Evolutionary conservation across 2,329 filamentous ascomycete genomes (phyloP), one percentile per base, ranked within the genome.

Genomic region (Colletotrichum nymphaeae): DNA sequence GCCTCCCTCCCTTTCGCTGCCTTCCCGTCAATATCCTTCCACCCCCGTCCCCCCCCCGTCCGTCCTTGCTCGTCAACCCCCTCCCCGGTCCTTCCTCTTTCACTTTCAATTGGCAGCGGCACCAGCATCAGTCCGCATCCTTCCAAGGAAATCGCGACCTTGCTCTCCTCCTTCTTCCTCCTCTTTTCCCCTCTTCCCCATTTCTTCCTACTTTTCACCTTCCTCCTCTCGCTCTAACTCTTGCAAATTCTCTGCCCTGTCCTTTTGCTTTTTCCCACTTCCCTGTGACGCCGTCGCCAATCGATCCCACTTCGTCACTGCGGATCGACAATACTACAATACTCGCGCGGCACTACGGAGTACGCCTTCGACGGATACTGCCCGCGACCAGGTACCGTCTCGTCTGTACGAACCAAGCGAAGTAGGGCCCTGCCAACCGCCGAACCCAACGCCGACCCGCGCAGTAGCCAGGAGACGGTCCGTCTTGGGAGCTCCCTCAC

Each of bases 101-200:
- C 60, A 52, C 24, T 63, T 53, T 53, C 60, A 52, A 53, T 35
- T 52, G 30, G 24, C n/a, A 63, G 28, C 60, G 49, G 11, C 42
- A 53, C 53, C 60, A 49, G 26, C 59, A 32, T 65, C 49, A 56
- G 30, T 56, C 32, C 46, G 22, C 11, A 55, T 32, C 49, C 62
- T 65, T 65, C 63, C 60, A 53, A 14, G 60, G 42, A 22, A 49
- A 53, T 63, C 60, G 28, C 42, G 42, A 63, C 63, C 63, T 69
- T 63, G 63, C 71, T 69, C 72, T 70, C 74, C 74, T 68, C 74
- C 75, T 74, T 76, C 73, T 76, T 78, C 67, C 72, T 77, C 77
- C 79, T 75, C 52, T 64, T 63, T 56, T 37, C 59, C 72, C 55
- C 53, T 69, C 66, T 53, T 66, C 64, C 56, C 59, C 53, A 53